These are phyloP conservation scores for Colletotrichum liriopes DNA, from an alignment of 2,329 filamentous ascomycete species.

Conservation along the genomic window DNA sequence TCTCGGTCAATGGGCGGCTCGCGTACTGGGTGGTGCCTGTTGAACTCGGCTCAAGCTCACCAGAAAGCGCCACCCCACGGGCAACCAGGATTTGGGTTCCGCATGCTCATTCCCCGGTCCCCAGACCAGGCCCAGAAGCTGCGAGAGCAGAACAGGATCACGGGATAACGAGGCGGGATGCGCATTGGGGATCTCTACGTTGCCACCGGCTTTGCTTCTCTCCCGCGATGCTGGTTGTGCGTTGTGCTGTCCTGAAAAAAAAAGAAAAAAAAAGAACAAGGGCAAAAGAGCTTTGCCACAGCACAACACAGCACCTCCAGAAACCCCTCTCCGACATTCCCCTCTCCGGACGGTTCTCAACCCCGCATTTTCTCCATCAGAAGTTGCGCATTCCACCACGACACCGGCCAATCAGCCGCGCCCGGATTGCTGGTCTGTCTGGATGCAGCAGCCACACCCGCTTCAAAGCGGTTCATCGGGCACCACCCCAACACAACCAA, in stretches of 20 bases:
- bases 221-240: neutral
- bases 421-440: neutral
- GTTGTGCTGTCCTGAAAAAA: neutral
- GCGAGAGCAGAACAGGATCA: too few species aligned
- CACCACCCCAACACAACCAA: slow-evolving; percentile 15
- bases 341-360: slow-evolving; percentile 17
- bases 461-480: slow-evolving; percentile 35
- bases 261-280: too few species aligned
- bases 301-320: neutral
- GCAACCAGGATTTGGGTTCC: slow-evolving; percentile 2
- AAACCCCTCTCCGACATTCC: slow-evolving; percentile 18
- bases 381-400: slow-evolving; percentile 18
- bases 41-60: slow-evolving; percentile 31
- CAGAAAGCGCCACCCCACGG: neutral
- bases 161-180: neutral
- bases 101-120: slow-evolving; percentile 3
- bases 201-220: neutral
- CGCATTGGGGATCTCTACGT: neutral
- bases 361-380: slow-evolving; percentile 41
- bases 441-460: slow-evolving; percentile 34
- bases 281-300: neutral
- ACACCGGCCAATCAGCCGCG: slow-evolving; percentile 17
- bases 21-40: slow-evolving; percentile 26
- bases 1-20: slow-evolving; percentile 7
- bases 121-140: neutral